Base-by-base conservation (phyloP, 257 asterid species). In the Linderniella brevidens region DNA sequence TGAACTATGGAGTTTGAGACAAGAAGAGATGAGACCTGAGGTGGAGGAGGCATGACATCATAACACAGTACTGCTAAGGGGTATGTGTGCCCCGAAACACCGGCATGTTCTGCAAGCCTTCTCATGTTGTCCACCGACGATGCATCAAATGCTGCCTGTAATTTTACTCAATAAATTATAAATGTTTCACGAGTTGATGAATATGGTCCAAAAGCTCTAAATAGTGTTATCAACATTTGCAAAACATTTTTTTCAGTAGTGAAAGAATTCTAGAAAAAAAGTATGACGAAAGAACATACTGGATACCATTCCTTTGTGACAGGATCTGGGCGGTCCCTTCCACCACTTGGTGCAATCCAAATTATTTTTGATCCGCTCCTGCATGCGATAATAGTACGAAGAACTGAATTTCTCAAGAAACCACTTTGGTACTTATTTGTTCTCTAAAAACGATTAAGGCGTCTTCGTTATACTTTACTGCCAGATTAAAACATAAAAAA, bases 261-360 rank as follows among this genome's bases (percentile, higher is more conserved):
- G 6, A 3, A 25, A 25, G 32, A 43, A 43, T 5, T 1, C 4
- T 9, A 8, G 69, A 61, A n/a, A n/a, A 29, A 44, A 50, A 50
- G 54, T 43, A 57, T 3, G 43, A 47, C 67, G 41, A 62, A 60
- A 54, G 47, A 37, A 57, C 86, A 54, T 88, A 88, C 98, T 10
- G 98, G 98, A 60, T 44, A 61, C 79, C 84, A 88, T 65, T 88
- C 98, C 56, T 72, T 61, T 45, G 95, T 74, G 50, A 72, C 70
- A 53, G 85, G 85, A 68, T 84, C 84, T 11, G 95, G 95, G 17
- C 98, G 88, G 62, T 88, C 98, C 73, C 98, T 78, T 65, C 98
- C 98, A 59, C 98, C 98, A 70, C 98, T 88, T 48, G 98, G 94
- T 52, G 98, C 95, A 54, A 88, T 88, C 98, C 98, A 88, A 64